Evolutionary conservation across 2,329 filamentous ascomycete genomes (phyloP).

Genomic region (Colletotrichum sp.): DNA sequence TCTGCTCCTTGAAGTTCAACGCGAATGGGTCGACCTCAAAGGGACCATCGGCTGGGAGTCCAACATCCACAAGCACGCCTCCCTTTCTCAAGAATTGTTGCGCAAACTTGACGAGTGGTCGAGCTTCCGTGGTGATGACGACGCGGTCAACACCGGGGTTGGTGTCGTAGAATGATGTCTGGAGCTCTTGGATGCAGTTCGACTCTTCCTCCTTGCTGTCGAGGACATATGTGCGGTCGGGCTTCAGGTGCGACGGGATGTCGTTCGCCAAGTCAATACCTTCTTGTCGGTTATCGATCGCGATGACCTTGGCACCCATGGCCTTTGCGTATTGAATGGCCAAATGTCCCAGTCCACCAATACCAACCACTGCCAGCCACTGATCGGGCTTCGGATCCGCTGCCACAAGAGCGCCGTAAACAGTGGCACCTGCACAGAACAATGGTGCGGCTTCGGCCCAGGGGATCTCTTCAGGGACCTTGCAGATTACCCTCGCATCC

Average conservation of each 20-base stretch:
- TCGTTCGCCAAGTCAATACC: conserved; percentile 20
- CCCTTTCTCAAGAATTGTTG: conserved; percentile 25
- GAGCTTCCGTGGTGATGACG: conserved; percentile 20
- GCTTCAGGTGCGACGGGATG: conserved; percentile 13
- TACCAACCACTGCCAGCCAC: conserved; percentile 30
- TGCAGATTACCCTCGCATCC: conserved; percentile 27
- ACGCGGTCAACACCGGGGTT: conserved; percentile 26
- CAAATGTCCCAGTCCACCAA: conserved; percentile 30
- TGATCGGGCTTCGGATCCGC: conserved; percentile 17
- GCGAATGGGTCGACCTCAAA: conserved; percentile 23
- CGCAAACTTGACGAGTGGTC: conserved; percentile 10
- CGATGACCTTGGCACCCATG: conserved; percentile 27
- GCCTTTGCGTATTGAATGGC: conserved; percentile 29
- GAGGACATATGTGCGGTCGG: conserved; percentile 12
- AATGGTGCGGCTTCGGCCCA: conserved; percentile 27
- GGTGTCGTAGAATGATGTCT: conserved; percentile 12
- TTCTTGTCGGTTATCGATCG: conserved; percentile 25
- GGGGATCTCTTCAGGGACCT: conserved; percentile 27
- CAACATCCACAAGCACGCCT: conserved; percentile 18
- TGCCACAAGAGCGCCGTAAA: conserved; percentile 25
- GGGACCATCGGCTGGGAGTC: conserved; percentile 18
- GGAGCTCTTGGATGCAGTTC: conserved; percentile 12
- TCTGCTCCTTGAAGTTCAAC: conserved; percentile 26
- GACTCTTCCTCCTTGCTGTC: conserved; percentile 15
- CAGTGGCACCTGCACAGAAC: conserved; percentile 33